Evolutionary conservation across 805 yeast species (phyloP).

Genomic region (Isabelozyma rhagii): DNA sequence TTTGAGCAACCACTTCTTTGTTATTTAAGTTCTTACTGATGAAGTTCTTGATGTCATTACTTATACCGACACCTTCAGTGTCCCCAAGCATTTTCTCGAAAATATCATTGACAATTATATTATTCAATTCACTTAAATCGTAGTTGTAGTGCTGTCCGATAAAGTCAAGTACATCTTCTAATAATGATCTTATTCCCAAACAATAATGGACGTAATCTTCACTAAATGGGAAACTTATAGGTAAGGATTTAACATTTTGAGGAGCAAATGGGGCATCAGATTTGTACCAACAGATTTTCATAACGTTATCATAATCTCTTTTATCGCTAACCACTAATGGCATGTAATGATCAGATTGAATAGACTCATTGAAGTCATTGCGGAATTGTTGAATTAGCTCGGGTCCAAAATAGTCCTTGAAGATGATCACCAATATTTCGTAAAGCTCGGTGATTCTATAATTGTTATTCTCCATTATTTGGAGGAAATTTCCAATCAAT

Average conservation of each 20-base stretch:
- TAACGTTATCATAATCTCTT: slow-evolving; percentile 59
- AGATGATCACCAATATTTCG: slow-evolving; percentile 55
- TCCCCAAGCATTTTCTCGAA: slow-evolving; percentile 68
- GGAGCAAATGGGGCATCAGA: slow-evolving; percentile 48
- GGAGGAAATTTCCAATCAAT: slow-evolving; percentile 65
- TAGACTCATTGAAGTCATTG: slow-evolving; percentile 55
- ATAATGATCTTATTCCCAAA: slow-evolving; percentile 63
- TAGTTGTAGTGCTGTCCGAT: slow-evolving; percentile 62
- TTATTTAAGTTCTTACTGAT: slow-evolving; percentile 65
- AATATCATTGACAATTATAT: slow-evolving; percentile 56
- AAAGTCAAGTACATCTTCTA: slow-evolving; percentile 63
- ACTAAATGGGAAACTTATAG: slow-evolving; percentile 73
- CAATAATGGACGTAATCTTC: slow-evolving; percentile 86
- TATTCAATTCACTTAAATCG: slow-evolving; percentile 53
- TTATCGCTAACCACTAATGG: slow-evolving; percentile 68
- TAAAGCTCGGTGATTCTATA: slow-evolving; percentile 60
- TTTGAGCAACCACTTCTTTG: slow-evolving; percentile 89
- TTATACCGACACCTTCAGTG: slow-evolving; percentile 49
- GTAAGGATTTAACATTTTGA: slow-evolving; percentile 48
- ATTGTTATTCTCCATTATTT: slow-evolving; percentile 71
- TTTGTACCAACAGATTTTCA: slow-evolving; percentile 67
- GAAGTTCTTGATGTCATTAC: slow-evolving; percentile 54
- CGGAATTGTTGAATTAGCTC: slow-evolving; percentile 54
- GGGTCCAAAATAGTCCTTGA: slow-evolving; percentile 57
- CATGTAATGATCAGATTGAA: slow-evolving; percentile 83